These are phyloP conservation scores for Parasarocladium wereldwijsianum DNA, from an alignment of 2,329 filamentous ascomycete genomes.

Conservation along the genomic window DNA sequence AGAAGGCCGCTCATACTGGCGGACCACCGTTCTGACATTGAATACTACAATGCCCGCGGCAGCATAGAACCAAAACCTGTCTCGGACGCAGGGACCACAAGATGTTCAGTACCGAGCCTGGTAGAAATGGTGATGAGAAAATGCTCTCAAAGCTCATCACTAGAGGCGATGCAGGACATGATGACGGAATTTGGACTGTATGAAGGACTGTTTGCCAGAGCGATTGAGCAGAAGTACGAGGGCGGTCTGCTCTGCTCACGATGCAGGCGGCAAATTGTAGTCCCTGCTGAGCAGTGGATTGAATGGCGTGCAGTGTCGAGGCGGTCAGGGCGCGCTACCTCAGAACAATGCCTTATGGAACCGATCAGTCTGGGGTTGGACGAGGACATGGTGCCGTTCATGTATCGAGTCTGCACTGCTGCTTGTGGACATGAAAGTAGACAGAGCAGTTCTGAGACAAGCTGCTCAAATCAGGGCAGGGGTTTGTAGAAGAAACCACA, in stretches of 20 bases:
- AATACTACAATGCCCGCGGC: no score
- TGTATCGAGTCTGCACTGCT: slow-evolving; percentile 35
- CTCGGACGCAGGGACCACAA: no score
- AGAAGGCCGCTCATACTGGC: no score
- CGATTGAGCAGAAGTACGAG: slow-evolving; percentile 24
- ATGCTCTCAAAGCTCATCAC: slow-evolving; percentile 27
- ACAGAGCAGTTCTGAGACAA: not conserved
- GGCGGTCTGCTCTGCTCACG: slow-evolving; percentile 37
- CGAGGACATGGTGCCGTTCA: slow-evolving; percentile 28
- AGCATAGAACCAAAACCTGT: no score
- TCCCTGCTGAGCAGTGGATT: slow-evolving; percentile 43
- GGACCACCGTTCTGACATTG: no score
- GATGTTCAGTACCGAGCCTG: slow-evolving; percentile 32
- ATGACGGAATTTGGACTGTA: no score
- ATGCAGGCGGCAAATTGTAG: slow-evolving; percentile 32
- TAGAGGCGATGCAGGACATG: slow-evolving; percentile 25
- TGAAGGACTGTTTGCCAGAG: slow-evolving; percentile 22
- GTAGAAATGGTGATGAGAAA: slow-evolving; percentile 33
- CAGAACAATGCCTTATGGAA: slow-evolving; percentile 8
- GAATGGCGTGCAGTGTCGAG: slow-evolving; percentile 39
- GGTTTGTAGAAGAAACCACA: no score
- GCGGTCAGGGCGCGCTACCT: slow-evolving; percentile 1
- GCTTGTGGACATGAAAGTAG: slow-evolving; percentile 23
- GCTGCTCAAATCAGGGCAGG: no score
- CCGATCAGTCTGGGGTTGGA: slow-evolving; percentile 16